Conservation (phyloP, 2,329 filamentous ascomycete species). For the Botrytis byssoidea region DNA sequence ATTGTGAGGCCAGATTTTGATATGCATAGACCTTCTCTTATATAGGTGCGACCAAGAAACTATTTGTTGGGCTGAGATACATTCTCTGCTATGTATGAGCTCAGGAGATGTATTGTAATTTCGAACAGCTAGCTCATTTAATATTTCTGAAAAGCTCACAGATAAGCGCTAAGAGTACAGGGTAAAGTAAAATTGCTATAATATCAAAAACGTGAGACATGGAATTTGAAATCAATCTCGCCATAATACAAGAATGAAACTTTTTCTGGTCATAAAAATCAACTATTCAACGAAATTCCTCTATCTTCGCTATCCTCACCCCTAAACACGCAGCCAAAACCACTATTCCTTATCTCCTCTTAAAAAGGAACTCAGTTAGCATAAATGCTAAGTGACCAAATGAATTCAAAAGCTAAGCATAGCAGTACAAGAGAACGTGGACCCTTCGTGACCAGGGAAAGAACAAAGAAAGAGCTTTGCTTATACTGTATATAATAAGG, state of each 20-base stretch:
- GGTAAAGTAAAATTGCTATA: neutral
- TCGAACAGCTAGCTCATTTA: neutral
- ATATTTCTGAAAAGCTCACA: fast-evolving
- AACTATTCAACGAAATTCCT: neutral
- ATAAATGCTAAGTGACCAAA: neutral
- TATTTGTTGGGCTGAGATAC: too few relatives aligned
- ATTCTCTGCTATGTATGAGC: neutral
- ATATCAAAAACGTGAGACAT: neutral
- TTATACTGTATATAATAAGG: neutral
- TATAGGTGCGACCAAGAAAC: too few relatives aligned
- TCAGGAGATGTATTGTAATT: neutral
- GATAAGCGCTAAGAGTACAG: neutral
- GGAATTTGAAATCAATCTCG: neutral
- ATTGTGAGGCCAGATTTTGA: fast-evolving
- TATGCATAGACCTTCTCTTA: neutral
- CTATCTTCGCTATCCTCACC: neutral
- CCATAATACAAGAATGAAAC: neutral
- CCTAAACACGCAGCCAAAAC: neutral
- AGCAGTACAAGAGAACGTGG: neutral
- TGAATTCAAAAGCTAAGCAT: neutral
- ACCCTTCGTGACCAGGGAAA: neutral
- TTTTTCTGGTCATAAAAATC: neutral
- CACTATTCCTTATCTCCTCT: neutral
- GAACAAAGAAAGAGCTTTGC: neutral
- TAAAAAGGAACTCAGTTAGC: neutral